Base-by-base conservation (phyloP, 371 early-diverging fungal species). In the Cokeromyces recurvatus region DNA sequence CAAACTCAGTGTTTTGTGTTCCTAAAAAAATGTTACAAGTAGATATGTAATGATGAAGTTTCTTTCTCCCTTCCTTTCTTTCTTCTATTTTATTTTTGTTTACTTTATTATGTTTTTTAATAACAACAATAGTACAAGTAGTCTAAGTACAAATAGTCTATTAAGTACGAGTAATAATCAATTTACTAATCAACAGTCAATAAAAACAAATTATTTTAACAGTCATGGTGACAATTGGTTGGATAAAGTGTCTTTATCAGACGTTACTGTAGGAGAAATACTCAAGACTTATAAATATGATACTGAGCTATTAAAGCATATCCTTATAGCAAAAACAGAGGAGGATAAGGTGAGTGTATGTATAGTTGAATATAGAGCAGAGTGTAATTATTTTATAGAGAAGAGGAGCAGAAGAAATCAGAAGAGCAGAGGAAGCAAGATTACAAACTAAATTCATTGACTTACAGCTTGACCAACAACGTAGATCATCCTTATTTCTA, bases 261-360 rank as follows among this genome's bases (percentile, higher is more conserved):
- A 74, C 39, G 48, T 74, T 12, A 57, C 68, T 15, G 66, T 77
- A 8, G 60, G 55, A n/a, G 75, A 74, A 20, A 72, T 77, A 31
- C 46, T 77, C 15, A 69, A 77, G 25, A 43, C 46, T n/a, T 77
- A 72, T 37, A 58, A 70, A 32, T 57, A 74, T 46, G 68, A 77
- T 48, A 58, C 75, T 12, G 78, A 77, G 24, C 45, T 77, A 15
- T 47, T 77, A 37, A 74, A 72, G 39, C 71, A 70, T 48, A 65
- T 77, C 25, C 53, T 77, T 14, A 53, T 44, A n/a, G 71, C 78
- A 9, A 77, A 77, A 42, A 61, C 75, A 8, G 78, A 77, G 50
- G 78, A 77, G 47, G 78, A 77, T 27, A 77, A 72, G 53, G 78
- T 68, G 22, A 24, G n/a, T 37, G 17, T 12, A 25, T 32, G 6